These are phyloP conservation scores for Pseudocercospora eumusae DNA, from an alignment of 2,329 filamentous ascomycete genomes.

Conservation along the genomic window DNA sequence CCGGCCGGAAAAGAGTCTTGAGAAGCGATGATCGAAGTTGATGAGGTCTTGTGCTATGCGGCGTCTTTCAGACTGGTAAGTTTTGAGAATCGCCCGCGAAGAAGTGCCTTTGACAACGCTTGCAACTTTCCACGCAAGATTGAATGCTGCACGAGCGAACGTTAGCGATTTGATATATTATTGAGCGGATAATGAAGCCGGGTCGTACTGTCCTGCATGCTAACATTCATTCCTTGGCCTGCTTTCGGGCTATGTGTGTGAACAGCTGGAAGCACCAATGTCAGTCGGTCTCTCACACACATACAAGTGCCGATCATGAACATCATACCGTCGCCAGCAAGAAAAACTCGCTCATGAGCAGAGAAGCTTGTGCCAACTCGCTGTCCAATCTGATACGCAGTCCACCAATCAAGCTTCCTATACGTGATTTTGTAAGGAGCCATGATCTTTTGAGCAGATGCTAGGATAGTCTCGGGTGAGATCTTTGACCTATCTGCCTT, in stretches of 20 bases:
- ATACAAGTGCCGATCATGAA: neutral
- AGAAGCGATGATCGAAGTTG: constrained; percentile 59
- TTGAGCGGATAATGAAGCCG: neutral
- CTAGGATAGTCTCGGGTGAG: constrained; percentile 8
- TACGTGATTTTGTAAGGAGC: constrained; percentile 65
- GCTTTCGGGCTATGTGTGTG: constrained; percentile 63
- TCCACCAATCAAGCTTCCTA: constrained; percentile 55
- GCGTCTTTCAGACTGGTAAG: constrained; percentile 50
- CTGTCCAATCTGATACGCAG: constrained; percentile 75
- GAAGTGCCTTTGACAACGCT: constrained; percentile 43
- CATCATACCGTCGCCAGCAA: constrained; percentile 69
- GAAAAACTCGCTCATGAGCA: constrained; percentile 68
- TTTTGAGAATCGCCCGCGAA: constrained; percentile 48
- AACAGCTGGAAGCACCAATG: constrained; percentile 5
- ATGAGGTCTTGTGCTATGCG: constrained; percentile 66
- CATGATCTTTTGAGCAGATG: constrained; percentile 62
- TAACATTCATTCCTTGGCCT: constrained; percentile 69
- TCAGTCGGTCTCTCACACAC: neutral
- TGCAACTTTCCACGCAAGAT: constrained; percentile 34
- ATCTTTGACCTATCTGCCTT: constrained; percentile 47
- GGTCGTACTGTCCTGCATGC: constrained; percentile 59
- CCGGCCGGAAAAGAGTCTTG: constrained; percentile 58
- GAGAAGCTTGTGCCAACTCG: constrained; percentile 53
- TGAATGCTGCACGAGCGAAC: constrained; percentile 32
- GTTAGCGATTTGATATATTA: neutral